phyloP scores from a whole-genome alignment of 2,329 filamentous ascomycete species.

The Byssoonygena ceratinophila region DNA sequence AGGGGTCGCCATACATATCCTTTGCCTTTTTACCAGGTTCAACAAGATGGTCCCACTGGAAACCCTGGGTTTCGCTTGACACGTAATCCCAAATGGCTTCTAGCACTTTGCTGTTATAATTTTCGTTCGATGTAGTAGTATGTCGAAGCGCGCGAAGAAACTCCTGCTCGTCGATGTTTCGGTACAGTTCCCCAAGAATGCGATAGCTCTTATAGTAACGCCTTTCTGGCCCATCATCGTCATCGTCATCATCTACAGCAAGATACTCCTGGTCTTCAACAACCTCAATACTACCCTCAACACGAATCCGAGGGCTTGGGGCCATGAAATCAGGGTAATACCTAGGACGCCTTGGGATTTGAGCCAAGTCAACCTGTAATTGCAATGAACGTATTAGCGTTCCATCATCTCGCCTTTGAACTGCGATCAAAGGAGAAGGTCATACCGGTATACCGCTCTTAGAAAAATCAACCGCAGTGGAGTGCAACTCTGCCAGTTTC shows the following conservation, averaged over 20 bases:
- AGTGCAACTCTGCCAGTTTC: conserved; percentile 53
- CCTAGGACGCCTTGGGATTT: conserved; percentile 14
- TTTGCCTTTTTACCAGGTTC: conserved; percentile 14
- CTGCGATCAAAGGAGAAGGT: background rate
- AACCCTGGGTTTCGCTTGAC: conserved; percentile 18
- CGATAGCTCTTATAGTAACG: conserved; percentile 59
- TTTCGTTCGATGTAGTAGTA: conserved; percentile 17
- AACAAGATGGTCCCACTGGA: conserved; percentile 21
- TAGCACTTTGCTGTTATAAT: conserved; percentile 19
- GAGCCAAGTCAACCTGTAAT: conserved; percentile 15
- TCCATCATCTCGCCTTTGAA: too few species aligned
- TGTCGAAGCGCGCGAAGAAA: conserved; percentile 49
- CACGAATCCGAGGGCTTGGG: conserved; percentile 35
- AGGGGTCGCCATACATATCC: conserved; percentile 18
- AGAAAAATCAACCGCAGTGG: conserved; percentile 63
- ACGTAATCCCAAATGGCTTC: conserved; percentile 20
- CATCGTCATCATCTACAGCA: conserved; percentile 38
- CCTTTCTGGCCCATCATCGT: conserved; percentile 38
- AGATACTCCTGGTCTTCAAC: conserved; percentile 39
- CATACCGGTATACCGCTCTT: conserved; percentile 56
- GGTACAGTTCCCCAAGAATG: conserved; percentile 59
- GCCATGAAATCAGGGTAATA: conserved; percentile 47
- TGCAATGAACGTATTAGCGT: too few species aligned
- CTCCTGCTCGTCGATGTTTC: conserved; percentile 59
- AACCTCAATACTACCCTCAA: conserved; percentile 31